Percentiles rank a stretch among this genome's conserved stretches.
These are phyloP conservation scores for Acanthamoeba sp. DNA, from an alignment of 208 protist species.

Conservation along the genomic window DNA sequence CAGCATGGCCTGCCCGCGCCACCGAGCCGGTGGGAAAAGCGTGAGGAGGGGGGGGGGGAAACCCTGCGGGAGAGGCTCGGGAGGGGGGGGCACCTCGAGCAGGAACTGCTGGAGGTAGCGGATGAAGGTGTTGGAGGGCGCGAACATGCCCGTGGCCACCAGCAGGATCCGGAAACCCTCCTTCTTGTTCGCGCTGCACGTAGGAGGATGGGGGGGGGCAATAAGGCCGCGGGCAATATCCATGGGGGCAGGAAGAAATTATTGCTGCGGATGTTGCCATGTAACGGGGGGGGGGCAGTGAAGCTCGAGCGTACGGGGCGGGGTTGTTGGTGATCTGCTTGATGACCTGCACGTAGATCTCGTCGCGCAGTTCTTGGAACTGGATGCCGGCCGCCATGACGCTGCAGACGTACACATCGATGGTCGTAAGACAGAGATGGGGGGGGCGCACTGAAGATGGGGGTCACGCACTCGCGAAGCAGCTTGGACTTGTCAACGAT, in stretches of 20 bases:
- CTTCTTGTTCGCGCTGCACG: not conserved
- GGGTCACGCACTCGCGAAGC: not conserved
- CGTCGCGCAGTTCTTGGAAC: not conserved
- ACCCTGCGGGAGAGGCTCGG: too few species aligned
- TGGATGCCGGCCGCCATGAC: not conserved
- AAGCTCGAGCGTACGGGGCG: not conserved
- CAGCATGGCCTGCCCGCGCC: too few species aligned
- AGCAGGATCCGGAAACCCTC: not conserved
- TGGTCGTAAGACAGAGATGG: not conserved
- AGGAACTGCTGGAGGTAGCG: slow-evolving; percentile 21
- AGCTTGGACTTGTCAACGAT: not conserved
- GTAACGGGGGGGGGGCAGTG: not conserved
- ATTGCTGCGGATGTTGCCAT: not conserved
- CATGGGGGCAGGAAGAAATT: too few species aligned
- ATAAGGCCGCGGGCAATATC: too few species aligned
- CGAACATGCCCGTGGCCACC: not conserved
- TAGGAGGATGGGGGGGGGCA: too few species aligned
- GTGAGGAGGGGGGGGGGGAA: too few species aligned
- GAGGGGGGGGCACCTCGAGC: not conserved
- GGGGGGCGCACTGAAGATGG: too few species aligned
- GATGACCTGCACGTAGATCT: slow-evolving; percentile 26
- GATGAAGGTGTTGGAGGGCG: not conserved
- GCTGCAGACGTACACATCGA: not conserved
- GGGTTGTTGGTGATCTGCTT: slow-evolving; percentile 47
- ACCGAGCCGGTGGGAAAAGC: too few species aligned